Base-by-base conservation (phyloP, 2,329 filamentous ascomycete genomes). In the Cytospora schulzeri region DNA sequence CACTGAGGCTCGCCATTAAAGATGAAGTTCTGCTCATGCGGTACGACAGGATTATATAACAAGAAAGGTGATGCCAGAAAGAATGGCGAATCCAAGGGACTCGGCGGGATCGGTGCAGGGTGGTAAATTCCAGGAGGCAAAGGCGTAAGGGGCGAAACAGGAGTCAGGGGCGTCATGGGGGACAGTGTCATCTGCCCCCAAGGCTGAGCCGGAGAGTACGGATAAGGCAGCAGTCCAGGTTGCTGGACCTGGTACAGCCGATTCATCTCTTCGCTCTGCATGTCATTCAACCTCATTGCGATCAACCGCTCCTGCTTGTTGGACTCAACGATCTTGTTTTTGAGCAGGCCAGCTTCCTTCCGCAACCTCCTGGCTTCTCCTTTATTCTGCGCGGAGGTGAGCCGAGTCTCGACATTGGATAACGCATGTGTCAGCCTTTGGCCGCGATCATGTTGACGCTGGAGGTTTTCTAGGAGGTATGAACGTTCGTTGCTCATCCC, bases 211-310 rank as follows among this genome's bases (percentile, higher is more conserved):
- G 38, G 52, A 17, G 59, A 33, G 19, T 56, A 62, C 11, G 55
- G 11, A 38, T 65, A 62, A 11, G 62, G 59, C 7, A 62, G 50
- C 12, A 54, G 48, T 26, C 17, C 51, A 45, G 74, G 70, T 12
- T 72, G 68, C 51, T 73, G 72, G 2, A 77, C 71, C 45, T 75
- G 73, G 33, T 69, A 69, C 76, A 76, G 78, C 2, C 77, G 72
- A 59, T 80, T 77, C 68, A 80, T 78, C 17, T 83, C 77, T 71
- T 86, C 82, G 19, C 81, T 72, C 38, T 79, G 76, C 17, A 87
- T 68, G 64, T 86, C 82, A 15, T 78, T 74, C n/a, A 87, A 73
- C 3, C 83, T 75, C 19, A 74, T 64, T 48, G 81, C 71, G 8
- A 85, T 78, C 19, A 74, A 68, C 60, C 74, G 77, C 69, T 86